A percentile compares a stretch with the other conserved stretches of the same genome.
Conservation (phyloP, 768 basidiomycete genomes). For the Collybia mongolica region DNA sequence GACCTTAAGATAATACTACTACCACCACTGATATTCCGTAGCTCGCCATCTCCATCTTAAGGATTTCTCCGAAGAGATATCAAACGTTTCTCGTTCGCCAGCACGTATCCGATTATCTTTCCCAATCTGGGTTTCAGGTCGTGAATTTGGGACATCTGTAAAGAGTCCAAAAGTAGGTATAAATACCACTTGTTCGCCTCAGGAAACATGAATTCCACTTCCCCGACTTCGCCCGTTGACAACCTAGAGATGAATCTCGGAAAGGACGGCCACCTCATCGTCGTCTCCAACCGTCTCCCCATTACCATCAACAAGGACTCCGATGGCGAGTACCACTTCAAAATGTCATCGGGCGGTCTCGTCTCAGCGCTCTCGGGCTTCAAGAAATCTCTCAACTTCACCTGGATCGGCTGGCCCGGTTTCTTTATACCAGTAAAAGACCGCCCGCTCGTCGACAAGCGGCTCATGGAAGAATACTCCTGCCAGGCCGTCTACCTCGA, state of each 20-base stretch:
- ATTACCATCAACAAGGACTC: conserved; percentile 95
- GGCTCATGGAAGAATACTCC: conserved; percentile 91
- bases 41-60: no score
- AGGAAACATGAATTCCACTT: conserved; percentile 1
- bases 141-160: conserved; percentile 19
- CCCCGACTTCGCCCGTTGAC: conserved; percentile 24
- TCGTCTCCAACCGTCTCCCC: conserved; percentile 94
- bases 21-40: no score
- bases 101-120: conserved; percentile 29
- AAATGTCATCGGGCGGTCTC: conserved; percentile 98
- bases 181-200: conserved; percentile 4
- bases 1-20: no score
- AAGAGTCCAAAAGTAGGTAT: conserved; percentile 5
- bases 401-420: conserved; percentile 96
- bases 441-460: conserved; percentile 85
- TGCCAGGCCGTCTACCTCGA: conserved; percentile 98
- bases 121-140: conserved; percentile 30
- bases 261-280: conserved; percentile 76
- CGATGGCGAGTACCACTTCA: conserved; percentile 92
- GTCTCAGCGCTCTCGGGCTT: conserved; percentile 96
- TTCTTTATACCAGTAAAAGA: conserved; percentile 94
- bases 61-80: conserved; percentile 12
- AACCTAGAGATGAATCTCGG: conserved; percentile 42
- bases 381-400: conserved; percentile 98
- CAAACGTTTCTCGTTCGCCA: conserved; percentile 25